Percentiles rank a stretch among this genome's conserved stretches.
phyloP scores from a whole-genome alignment of 352 stramenopile genomes.

The Phytophthora fragariae region DNA sequence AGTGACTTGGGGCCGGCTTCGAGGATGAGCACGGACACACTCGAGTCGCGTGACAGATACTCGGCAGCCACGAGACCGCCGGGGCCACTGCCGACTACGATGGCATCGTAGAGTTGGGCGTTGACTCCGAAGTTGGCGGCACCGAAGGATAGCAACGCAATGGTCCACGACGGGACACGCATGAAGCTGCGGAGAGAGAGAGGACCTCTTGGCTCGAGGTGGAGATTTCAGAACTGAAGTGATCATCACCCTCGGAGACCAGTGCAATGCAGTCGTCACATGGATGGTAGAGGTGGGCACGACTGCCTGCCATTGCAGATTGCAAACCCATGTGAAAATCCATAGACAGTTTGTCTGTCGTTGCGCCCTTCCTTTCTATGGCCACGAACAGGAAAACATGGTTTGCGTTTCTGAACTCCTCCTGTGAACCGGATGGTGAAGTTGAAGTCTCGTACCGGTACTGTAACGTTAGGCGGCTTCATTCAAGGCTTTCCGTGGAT shows the following conservation, averaged over 20 bases:
- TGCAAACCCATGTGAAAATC: slow-evolving; percentile 16
- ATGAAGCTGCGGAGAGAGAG: slow-evolving; percentile 8
- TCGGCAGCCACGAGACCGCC: slow-evolving; percentile 70
- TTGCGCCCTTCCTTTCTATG: slow-evolving; percentile 2
- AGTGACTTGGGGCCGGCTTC: slow-evolving; percentile 62
- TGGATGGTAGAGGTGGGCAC: slow-evolving; percentile 5
- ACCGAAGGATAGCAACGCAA: slow-evolving; percentile 18
- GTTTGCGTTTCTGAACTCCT: slow-evolving; percentile 21
- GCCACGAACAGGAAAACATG: slow-evolving; percentile 25
- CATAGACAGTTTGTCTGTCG: not conserved
- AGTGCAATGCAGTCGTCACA: not conserved
- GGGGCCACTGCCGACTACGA: slow-evolving; percentile 64
- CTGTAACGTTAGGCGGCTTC: not conserved
- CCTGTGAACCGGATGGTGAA: slow-evolving; percentile 9
- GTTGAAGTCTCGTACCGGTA: slow-evolving; percentile 12
- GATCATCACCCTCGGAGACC: slow-evolving; percentile 5
- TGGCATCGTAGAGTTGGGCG: slow-evolving; percentile 58
- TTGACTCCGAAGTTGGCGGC: not conserved
- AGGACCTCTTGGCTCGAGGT: not conserved
- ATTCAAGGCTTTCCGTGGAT: not conserved
- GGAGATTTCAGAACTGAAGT: slow-evolving; percentile 18
- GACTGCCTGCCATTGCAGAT: slow-evolving; percentile 13
- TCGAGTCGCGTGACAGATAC: slow-evolving; percentile 58
- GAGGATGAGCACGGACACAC: slow-evolving; percentile 62
- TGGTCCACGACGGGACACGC: slow-evolving; percentile 16